These are phyloP conservation scores for Ciborinia camelliae DNA, from an alignment of 2,329 filamentous ascomycete genomes.

Conservation along the genomic window DNA sequence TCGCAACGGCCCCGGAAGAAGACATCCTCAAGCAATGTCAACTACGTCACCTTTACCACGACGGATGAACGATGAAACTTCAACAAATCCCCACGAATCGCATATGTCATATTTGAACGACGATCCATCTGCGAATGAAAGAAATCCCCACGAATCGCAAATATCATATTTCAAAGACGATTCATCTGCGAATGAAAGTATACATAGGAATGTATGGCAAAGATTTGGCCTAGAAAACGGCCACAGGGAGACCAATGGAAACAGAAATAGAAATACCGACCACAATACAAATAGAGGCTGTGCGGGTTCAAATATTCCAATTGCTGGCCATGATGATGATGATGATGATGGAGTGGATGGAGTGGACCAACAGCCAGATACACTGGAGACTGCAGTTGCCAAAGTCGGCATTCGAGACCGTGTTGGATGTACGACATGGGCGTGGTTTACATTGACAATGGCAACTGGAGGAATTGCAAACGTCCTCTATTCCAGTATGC, in stretches of 20 bases:
- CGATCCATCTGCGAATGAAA: neutral
- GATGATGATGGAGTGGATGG: conserved; percentile 1
- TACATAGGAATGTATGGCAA: neutral
- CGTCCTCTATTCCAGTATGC: conserved; percentile 52
- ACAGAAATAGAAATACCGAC: conserved; percentile 19
- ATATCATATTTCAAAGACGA: neutral
- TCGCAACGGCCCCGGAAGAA: conserved; percentile 48
- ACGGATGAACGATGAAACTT: conserved; percentile 27
- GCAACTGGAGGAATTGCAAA: conserved; percentile 56
- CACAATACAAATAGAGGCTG: neutral
- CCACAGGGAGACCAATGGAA: conserved; percentile 15
- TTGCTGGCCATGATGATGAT: neutral
- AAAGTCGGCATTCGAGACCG: conserved; percentile 47
- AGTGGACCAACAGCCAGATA: conserved; percentile 9
- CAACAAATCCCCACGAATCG: conserved; percentile 40
- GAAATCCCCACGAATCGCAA: conserved; percentile 38
- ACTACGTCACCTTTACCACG: conserved; percentile 33
- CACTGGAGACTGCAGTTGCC: conserved; percentile 31
- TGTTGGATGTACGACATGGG: conserved; percentile 59
- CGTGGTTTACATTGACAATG: conserved; percentile 64
- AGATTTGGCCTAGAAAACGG: conserved; percentile 15
- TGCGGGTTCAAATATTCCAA: neutral
- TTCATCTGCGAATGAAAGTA: neutral
- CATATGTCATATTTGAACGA: neutral
- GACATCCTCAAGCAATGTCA: conserved; percentile 41